Percentiles rank a stretch among this genome's conserved stretches.
Conservation (phyloP, 2,329 filamentous ascomycete species). For the Rhynchosporium secalis region DNA sequence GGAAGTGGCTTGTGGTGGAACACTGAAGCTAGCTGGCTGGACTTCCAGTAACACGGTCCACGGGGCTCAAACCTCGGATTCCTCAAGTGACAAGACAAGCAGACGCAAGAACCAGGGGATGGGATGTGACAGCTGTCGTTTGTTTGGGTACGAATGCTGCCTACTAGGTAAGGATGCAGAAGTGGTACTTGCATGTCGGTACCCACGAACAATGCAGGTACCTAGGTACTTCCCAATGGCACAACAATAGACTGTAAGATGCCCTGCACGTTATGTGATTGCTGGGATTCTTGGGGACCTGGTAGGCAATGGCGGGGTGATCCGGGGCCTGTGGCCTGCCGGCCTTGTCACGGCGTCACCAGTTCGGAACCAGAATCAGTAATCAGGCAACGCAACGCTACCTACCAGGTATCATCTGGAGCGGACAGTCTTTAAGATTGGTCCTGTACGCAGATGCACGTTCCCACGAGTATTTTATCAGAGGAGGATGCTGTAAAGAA, state of each 20-base stretch:
- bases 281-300: neutral
- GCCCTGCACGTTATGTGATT: neutral
- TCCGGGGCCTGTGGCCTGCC: constrained; percentile 1
- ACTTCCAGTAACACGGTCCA: constrained; percentile 1
- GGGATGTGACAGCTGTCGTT: constrained; percentile 26
- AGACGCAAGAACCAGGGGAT: neutral
- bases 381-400: neutral
- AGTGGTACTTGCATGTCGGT: constrained; percentile 8
- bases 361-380: neutral
- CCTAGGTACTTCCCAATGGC: constrained; percentile 2
- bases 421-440: neutral
- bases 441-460: constrained; percentile 10
- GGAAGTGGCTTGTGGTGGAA: constrained; percentile 17
- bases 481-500: neutral
- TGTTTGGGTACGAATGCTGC: constrained; percentile 10
- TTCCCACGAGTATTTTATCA: constrained; percentile 19
- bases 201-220: constrained; percentile 15
- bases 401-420: neutral
- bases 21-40: constrained; percentile 1
- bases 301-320: constrained; percentile 1
- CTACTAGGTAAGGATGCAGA: neutral
- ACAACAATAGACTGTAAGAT: neutral
- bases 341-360: constrained; percentile 1
- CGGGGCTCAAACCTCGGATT: constrained; percentile 23
- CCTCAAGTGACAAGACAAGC: constrained; percentile 21